These are phyloP conservation scores for Lentinula boryana DNA, from an alignment of 768 basidiomycete species.

Conservation along the genomic window DNA sequence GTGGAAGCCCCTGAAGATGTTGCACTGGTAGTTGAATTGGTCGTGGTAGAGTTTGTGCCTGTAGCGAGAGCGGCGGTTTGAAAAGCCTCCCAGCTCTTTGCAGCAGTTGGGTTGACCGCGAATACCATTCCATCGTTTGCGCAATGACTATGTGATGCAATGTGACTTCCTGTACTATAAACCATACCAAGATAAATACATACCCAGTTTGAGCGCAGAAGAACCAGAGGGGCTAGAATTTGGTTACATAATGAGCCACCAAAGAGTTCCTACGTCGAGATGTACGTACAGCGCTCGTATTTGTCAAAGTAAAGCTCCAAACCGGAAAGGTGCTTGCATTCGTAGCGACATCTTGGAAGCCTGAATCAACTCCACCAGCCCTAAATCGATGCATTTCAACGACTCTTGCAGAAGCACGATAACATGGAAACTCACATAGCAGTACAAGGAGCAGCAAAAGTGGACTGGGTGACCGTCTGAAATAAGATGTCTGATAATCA, in stretches of 20 bases:
- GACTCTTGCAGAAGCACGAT: not conserved
- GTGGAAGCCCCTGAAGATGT: constrained; percentile 6
- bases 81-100: constrained; percentile 37
- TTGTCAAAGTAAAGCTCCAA: constrained; percentile 24
- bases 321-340: constrained; percentile 27
- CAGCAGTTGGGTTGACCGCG: constrained; percentile 43
- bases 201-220: constrained; percentile 38
- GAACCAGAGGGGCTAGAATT: constrained; percentile 43
- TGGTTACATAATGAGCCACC: constrained; percentile 18
- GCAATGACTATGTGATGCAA: not conserved
- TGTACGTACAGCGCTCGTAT: not conserved
- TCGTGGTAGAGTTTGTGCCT: constrained; percentile 12
- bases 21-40: constrained; percentile 9
- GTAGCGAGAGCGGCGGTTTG: constrained; percentile 21
- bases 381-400: constrained; percentile 12
- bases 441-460: constrained; percentile 30
- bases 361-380: constrained; percentile 35
- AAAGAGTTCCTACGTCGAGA: constrained; percentile 19
- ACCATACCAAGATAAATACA: not conserved
- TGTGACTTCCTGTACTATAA: not conserved
- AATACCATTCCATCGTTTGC: constrained; percentile 18
- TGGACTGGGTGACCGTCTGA: constrained; percentile 35
- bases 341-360: constrained; percentile 33
- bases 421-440: constrained; percentile 15
- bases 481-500: not conserved